These are phyloP conservation scores for Linderniella brevidens DNA, from an alignment of 257 asterid species.

Conservation along the genomic window DNA sequence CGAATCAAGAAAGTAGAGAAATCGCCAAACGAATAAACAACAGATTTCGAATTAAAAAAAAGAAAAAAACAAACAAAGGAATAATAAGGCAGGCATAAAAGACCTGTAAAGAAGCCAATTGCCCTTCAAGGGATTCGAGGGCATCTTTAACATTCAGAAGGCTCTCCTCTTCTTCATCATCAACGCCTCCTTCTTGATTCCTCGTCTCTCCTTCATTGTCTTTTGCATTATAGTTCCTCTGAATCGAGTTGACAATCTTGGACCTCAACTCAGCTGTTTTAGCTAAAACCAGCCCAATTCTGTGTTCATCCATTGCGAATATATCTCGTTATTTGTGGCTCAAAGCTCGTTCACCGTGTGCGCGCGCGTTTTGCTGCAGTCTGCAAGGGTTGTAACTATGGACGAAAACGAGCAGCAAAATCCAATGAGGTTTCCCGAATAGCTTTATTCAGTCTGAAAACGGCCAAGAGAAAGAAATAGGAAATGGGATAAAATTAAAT, in stretches of 20 bases:
- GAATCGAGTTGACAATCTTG: constrained; percentile 30
- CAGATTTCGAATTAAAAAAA: too few relatives aligned
- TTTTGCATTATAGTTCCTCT: constrained; percentile 9
- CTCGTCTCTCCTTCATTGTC: constrained; percentile 9
- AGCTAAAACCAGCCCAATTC: constrained; percentile 30
- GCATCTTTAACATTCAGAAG: constrained; percentile 64
- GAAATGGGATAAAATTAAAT: too few relatives aligned
- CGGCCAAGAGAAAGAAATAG: too few relatives aligned
- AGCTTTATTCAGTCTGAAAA: too few relatives aligned
- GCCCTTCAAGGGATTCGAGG: constrained; percentile 69
- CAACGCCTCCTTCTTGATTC: constrained; percentile 13
- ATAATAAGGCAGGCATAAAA: neutral
- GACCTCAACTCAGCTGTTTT: constrained; percentile 34
- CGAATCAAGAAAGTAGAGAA: too few relatives aligned
- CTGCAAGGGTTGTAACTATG: too few relatives aligned
- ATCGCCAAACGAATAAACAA: too few relatives aligned
- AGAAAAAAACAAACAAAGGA: constrained; percentile 5
- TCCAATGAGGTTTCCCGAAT: too few relatives aligned
- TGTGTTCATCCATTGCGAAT: constrained; percentile 22
- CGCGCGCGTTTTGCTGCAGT: too few relatives aligned
- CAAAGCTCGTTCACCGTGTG: neutral
- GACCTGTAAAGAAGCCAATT: constrained; percentile 62
- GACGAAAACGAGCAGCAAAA: too few relatives aligned
- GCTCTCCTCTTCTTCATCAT: constrained; percentile 32
- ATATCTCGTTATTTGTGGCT: neutral